Percentiles rank a stretch among this genome's conserved stretches.
These are phyloP conservation scores for Dacryopinax primogenitus DNA, from an alignment of 768 basidiomycete species.

Conservation along the genomic window DNA sequence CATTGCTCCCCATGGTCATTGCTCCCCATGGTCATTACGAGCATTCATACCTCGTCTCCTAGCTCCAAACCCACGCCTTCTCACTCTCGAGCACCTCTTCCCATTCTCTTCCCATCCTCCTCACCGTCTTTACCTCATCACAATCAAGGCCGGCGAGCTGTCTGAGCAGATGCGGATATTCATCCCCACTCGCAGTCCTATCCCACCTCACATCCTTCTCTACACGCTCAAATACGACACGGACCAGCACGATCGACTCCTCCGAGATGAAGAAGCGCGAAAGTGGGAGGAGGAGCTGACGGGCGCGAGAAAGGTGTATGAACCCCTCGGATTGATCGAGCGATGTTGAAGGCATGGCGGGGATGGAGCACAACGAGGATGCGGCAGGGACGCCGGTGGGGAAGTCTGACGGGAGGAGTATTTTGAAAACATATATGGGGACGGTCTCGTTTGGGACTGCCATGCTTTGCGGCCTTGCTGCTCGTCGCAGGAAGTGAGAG, in stretches of 20 bases:
- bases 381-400: neutral
- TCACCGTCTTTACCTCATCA: neutral
- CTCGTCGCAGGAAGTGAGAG: too few relatives aligned
- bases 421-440: neutral
- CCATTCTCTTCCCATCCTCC: neutral
- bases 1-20: neutral
- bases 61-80: conserved; percentile 2
- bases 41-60: neutral
- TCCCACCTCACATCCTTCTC: neutral
- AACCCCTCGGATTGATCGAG: conserved; percentile 1
- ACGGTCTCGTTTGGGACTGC: neutral
- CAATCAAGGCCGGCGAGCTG: neutral
- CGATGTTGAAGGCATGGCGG: neutral
- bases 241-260: neutral
- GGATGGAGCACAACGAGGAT: neutral
- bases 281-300: neutral
- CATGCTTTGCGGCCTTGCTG: neutral
- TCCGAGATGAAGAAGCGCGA: neutral
- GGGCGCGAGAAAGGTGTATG: neutral
- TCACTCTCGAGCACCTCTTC: neutral
- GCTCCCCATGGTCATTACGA: neutral
- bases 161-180: conserved; percentile 3
- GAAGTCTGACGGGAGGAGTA: neutral
- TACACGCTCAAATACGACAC: neutral
- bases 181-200: neutral